Evolutionary conservation across 1,284 basidiomycete genomes (phyloP), one percentile per base, ranked within the genome.

Genomic region (Rhodotorula sp.): DNA sequence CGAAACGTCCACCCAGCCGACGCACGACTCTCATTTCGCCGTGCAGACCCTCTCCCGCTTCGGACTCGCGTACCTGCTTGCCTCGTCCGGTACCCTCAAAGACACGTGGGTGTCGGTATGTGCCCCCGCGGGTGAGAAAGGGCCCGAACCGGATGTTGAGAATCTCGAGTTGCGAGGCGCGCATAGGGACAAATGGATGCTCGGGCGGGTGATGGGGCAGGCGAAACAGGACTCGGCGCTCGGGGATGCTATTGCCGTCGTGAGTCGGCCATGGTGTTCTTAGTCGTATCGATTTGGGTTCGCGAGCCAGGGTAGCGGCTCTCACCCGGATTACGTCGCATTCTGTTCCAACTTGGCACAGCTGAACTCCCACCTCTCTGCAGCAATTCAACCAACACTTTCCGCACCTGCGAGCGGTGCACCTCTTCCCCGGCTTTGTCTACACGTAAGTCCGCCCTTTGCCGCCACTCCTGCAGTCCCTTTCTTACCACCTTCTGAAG

Each of bases 21-120:
- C 57, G 1, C 60, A 67, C 55, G 66, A 67, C 37, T 61, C 62
- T 10, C 78, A 79, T 56, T 82, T 80, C 48, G 77, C 80, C 29
- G 78, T 82, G 26, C 80, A 81, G 63, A 76, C 77, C 14, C 72
- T 82, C 20, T 80, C 79, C 14, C 79, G 81, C 18, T 79, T 81
- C 64, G 78, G 78, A 1, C 67, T 82, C 46, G 79, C 79, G 18
- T 77, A 80, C 58, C 68, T 76, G 7, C 77, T 82, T 46, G 75
- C 79, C 10, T 72, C 78, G 54, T 67, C 73, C 1, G 77, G 76
- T 14, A 76, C 76, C 14, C 73, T 82, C 69, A 80, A 79, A 59
- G 65, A 75, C 5, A 70, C 77, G 10, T 73, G 79, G 29, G 67
- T 79, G 42, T 76, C 76, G 62, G 74, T 82, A 24, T 77, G 77